phyloP scores from a whole-genome alignment of 1,139 yeast genomes.

The Wickerhamomyces sp. region DNA sequence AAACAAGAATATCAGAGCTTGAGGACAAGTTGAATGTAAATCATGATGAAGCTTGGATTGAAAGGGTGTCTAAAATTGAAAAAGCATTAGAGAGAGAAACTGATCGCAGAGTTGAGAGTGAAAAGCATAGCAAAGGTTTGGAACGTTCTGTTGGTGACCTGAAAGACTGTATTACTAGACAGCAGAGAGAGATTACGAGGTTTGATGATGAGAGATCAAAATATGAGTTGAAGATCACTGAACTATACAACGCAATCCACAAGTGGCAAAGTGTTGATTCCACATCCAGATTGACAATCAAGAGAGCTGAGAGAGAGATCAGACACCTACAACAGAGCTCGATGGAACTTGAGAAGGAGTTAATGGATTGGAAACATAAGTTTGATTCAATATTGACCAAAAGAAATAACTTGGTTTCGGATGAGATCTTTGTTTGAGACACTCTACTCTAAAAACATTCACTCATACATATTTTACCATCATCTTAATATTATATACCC shows the following conservation, averaged over 20 bases:
- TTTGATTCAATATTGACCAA: constrained; percentile 27
- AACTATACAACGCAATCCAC: constrained; percentile 34
- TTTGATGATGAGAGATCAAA: constrained; percentile 27
- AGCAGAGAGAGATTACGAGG: constrained; percentile 17
- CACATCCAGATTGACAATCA: constrained; percentile 34
- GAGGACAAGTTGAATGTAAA: constrained; percentile 32
- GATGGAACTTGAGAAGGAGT: constrained; percentile 57
- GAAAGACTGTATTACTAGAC: constrained; percentile 18
- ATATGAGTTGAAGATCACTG: constrained; percentile 31
- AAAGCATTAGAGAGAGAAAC: constrained; percentile 27
- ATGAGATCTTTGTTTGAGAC: constrained; percentile 24
- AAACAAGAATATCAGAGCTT: constrained; percentile 28
- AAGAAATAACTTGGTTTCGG: constrained; percentile 16
- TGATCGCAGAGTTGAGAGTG: constrained; percentile 27
- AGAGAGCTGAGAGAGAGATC: constrained; percentile 43
- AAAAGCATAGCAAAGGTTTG: constrained; percentile 29
- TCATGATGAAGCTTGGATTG: constrained; percentile 36
- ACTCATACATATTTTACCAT: not conserved
- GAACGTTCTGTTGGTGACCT: constrained; percentile 32
- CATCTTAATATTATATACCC: not conserved
- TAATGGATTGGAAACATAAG: constrained; percentile 55
- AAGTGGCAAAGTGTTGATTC: constrained; percentile 39
- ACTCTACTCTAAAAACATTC: not conserved
- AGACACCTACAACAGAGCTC: constrained; percentile 50
- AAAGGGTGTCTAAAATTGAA: constrained; percentile 30